Evolutionary conservation across 192 early-diverging fungal genomes (phyloP), one percentile per base, ranked within the genome.

Genomic region (Podochytrium sp.): DNA sequence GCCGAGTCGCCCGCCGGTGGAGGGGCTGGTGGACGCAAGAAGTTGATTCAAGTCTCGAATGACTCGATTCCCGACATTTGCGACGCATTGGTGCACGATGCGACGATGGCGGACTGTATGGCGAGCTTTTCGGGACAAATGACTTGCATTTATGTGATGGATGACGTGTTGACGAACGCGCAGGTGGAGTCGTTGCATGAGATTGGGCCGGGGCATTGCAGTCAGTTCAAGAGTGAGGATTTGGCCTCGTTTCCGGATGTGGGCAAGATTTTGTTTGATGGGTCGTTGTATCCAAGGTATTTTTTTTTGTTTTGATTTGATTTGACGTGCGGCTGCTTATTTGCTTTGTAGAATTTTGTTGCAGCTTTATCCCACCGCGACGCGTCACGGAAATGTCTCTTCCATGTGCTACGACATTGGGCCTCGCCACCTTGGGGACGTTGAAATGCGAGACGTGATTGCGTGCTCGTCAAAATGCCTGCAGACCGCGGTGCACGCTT

Each of bases 401-500:
- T 59, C 62, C 25, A 30, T 52, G 29, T 79, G 77, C 37, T 68
- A 16, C 27, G 68, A 79, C 65, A 67, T 79, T 68, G 47, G 56
- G 12, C 68, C 73, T 10, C 77, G 71, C 20, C 52, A 52, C 18
- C 29, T 37, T 25, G 56, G 50, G 14, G 52, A 76, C 14, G 34
- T 35, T 29, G 41, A 75, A 30, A 76, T 76, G 73, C 42, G 50
- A 34, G 62, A 78, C 20, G 73, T 78, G 7, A 51, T 78, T 1
- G 51, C 81, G 20, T 83, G 78, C 52, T 74, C 79, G 23, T 81
- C 77, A 20, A 80, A 80, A 42, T 77, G 75, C 39, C 58, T 84
- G 30, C 67, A 60, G 23, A 81, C 73, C 10, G 73, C 79, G 5
- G 37, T 85, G 10, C 78, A 83, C 66, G 79, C 81, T 6, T 55